phyloP scores from a whole-genome alignment of 2,329 filamentous ascomycete genomes.

The Chaetoscypha palmicola region DNA sequence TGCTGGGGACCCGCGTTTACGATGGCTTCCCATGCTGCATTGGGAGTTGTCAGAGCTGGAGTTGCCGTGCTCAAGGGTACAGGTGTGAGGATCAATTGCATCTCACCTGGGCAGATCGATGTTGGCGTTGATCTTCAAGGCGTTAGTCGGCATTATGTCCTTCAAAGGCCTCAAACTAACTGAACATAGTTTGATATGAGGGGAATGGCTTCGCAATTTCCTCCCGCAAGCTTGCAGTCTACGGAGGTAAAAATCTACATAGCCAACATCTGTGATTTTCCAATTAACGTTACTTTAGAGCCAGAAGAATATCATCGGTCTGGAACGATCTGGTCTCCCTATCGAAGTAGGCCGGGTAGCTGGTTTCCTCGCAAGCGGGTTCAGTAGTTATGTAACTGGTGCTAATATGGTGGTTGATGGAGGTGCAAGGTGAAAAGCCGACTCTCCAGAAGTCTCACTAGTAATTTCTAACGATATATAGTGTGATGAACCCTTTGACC shows the following conservation, averaged over 20 bases:
- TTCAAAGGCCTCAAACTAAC: background rate
- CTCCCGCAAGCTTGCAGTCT: conserved; percentile 46
- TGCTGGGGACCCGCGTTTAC: conserved; percentile 57
- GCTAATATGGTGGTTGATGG: conserved; percentile 57
- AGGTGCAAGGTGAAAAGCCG: conserved; percentile 35
- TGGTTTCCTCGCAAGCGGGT: conserved; percentile 55
- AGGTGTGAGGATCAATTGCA: conserved; percentile 52
- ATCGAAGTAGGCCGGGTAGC: conserved; percentile 54
- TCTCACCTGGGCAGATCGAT: conserved; percentile 37
- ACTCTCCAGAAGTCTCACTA: no score
- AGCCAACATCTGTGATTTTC: background rate
- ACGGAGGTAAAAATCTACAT: conserved; percentile 32
- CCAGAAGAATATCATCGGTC: conserved; percentile 45
- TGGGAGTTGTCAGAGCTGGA: conserved; percentile 53
- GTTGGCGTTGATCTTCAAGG: conserved; percentile 38
- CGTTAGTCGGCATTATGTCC: conserved; percentile 18
- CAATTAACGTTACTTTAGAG: conserved; percentile 22
- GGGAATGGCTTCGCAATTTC: conserved; percentile 46
- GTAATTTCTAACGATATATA: background rate
- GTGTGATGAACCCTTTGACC: conserved; percentile 12
- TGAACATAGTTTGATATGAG: conserved; percentile 38
- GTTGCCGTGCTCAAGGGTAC: conserved; percentile 50
- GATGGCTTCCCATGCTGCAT: conserved; percentile 51
- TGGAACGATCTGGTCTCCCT: conserved; percentile 50
- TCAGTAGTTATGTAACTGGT: conserved; percentile 56